phyloP scores from a whole-genome alignment of 225 moss, liverwort and hornwort species.

The Lunularia cruciata region DNA sequence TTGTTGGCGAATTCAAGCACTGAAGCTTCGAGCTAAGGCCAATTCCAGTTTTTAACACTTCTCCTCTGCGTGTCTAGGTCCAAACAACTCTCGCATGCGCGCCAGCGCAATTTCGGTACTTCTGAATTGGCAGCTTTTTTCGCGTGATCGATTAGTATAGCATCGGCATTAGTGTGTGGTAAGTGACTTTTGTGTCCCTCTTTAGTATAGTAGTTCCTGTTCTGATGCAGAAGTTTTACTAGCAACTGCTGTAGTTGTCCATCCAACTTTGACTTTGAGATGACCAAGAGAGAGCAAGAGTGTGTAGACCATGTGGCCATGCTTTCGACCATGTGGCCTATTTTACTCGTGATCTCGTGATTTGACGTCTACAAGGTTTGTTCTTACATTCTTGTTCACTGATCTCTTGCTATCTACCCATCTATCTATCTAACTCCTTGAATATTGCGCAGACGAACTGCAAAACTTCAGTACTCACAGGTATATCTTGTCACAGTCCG shows the following conservation, averaged over 20 bases:
- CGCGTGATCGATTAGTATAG: conserved; percentile 10
- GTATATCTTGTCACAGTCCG: not conserved
- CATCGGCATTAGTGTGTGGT: conserved; percentile 13
- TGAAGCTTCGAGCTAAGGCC: not conserved
- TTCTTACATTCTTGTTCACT: no score
- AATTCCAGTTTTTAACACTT: not conserved
- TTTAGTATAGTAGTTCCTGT: no score
- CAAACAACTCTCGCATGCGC: conserved; percentile 3
- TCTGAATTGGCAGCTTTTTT: conserved; percentile 9
- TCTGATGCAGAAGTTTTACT: no score
- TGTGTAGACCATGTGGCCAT: no score
- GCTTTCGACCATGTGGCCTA: no score
- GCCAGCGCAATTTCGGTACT: conserved; percentile 1
- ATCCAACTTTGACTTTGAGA: no score
- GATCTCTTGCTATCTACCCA: no score
- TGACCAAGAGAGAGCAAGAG: no score
- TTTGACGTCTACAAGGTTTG: no score
- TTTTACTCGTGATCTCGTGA: no score
- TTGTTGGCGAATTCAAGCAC: not conserved
- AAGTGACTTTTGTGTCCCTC: not conserved
- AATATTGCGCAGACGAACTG: conserved; percentile 6
- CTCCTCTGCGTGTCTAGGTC: not conserved
- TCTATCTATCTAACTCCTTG: no score
- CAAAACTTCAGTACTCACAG: not conserved
- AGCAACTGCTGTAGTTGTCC: no score